Base-by-base conservation (phyloP, 148 eudicot species). In the Suaeda aralocaspica region DNA sequence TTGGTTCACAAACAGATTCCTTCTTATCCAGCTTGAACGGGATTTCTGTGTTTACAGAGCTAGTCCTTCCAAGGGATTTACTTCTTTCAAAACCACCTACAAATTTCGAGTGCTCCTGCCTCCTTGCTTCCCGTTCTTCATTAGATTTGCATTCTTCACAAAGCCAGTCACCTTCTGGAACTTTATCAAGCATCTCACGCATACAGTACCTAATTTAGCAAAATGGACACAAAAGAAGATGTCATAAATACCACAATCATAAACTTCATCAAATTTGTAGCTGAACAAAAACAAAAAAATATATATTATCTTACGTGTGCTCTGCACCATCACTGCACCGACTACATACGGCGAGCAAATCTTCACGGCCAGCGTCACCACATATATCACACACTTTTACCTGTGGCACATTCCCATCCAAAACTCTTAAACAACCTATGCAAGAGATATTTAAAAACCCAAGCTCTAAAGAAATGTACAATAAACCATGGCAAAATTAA, bases 311-410 rank as follows among this genome's bases (percentile, higher is more conserved):
- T 84, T 86, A 94, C 98, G 92, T 89, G 79, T 94, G 98, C 67
- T 94, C 98, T 52, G 98, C 98, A 60, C 97, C 98, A 83, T 94
- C 98, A 80, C 81, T 86, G 71, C 98, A 94, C 78, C 77, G 77
- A 59, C 86, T 84, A 76, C 98, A 94, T 68, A 94, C 80, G 57
- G 98, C 97, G 78, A 94, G 98, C 79, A 85, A 83, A 82, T 91
- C 97, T 74, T 93, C 98, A 39, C 95, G 90, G 34, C 97, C 98
- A 63, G 92, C 91, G 87, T 90, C 98, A 61, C 98, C 98, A 73
- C 98, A 94, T 46, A 91, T 94, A 78, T 94, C 97, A 72, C 98
- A 94, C 52, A 94, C 97, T 77, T 89, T 91, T 28, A 94, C 96
- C 98, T 93, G 80, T 60, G n/a, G n/a, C n/a, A n/a, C n/a, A n/a